Percentiles rank a stretch among this genome's conserved stretches.
Conservation (phyloP, 768 basidiomycete species). For the Pisolithus orientalis region DNA sequence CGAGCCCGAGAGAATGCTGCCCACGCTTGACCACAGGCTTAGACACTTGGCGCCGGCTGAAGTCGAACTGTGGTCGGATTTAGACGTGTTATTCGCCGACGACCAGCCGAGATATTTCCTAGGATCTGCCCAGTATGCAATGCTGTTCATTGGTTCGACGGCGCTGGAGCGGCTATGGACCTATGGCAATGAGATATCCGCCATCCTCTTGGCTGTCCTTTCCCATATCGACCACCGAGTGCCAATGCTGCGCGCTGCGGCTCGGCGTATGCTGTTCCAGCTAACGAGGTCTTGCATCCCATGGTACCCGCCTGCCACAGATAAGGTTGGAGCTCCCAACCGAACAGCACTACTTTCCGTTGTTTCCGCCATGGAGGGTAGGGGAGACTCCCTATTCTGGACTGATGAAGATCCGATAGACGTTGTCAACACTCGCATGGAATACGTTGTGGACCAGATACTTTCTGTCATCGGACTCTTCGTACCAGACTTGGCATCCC, state of each 20-base stretch:
- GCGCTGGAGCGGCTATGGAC: slow-evolving; percentile 76
- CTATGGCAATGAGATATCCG: slow-evolving; percentile 58
- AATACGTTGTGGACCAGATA: slow-evolving; percentile 57
- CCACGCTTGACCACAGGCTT: slow-evolving; percentile 65
- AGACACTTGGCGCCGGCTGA: slow-evolving; percentile 55
- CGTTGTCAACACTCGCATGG: slow-evolving; percentile 62
- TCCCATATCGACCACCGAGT: slow-evolving; percentile 78
- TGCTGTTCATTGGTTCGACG: slow-evolving; percentile 76
- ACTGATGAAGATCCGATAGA: slow-evolving; percentile 56
- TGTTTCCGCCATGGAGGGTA: slow-evolving; percentile 51
- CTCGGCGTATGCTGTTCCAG: slow-evolving; percentile 80
- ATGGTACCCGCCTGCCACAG: slow-evolving; percentile 66
- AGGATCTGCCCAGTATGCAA: slow-evolving; percentile 82
- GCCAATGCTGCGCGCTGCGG: slow-evolving; percentile 60
- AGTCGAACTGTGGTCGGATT: slow-evolving; percentile 72
- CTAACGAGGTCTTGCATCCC: slow-evolving; percentile 76
- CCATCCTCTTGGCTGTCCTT: slow-evolving; percentile 73
- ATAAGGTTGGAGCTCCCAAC: slow-evolving; percentile 44
- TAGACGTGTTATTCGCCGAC: slow-evolving; percentile 64
- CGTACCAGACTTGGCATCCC: slow-evolving; percentile 59
- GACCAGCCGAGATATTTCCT: slow-evolving; percentile 65
- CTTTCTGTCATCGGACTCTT: slow-evolving; percentile 64
- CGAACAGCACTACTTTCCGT: slow-evolving; percentile 44
- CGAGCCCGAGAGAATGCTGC: slow-evolving; percentile 80
- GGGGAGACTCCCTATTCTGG: slow-evolving; percentile 60